Evolutionary conservation across 1,284 basidiomycete species (phyloP).

Genomic region (Ceratobasidium theobromae): DNA sequence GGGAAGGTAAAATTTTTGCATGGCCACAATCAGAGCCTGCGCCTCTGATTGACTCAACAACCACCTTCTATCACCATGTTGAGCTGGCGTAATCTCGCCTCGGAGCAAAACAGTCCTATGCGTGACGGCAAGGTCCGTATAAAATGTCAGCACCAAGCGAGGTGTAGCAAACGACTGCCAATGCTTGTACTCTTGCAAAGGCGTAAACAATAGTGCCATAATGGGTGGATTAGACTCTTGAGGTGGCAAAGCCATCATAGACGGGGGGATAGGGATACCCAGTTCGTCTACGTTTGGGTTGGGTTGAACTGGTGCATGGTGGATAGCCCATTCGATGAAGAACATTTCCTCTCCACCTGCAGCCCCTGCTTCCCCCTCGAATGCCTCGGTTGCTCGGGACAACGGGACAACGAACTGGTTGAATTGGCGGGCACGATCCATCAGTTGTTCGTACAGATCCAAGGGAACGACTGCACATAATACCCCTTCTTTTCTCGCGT

Average conservation of each 20-base stretch:
- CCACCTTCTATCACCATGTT: conserved; percentile 48
- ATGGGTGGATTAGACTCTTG: conserved; percentile 39
- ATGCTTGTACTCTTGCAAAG: conserved; percentile 92
- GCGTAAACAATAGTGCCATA: conserved; percentile 81
- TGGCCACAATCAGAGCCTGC: conserved; percentile 71
- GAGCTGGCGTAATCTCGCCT: conserved; percentile 81
- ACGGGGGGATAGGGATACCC: conserved; percentile 51
- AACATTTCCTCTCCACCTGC: conserved; percentile 77
- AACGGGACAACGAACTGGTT: conserved; percentile 80
- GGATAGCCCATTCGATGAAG: conserved; percentile 83
- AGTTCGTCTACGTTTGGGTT: conserved; percentile 48
- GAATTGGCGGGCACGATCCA: conserved; percentile 60
- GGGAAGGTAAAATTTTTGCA: conserved; percentile 85
- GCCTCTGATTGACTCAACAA: conserved; percentile 78
- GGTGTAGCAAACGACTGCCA: conserved; percentile 88
- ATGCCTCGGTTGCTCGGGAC: conserved; percentile 49
- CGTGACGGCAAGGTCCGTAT: conserved; percentile 81
- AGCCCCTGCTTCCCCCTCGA: conserved; percentile 43
- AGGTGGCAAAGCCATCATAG: conserved; percentile 45
- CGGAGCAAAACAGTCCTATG: conserved; percentile 87
- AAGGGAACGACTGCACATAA: conserved; percentile 79
- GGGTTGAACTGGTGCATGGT: conserved; percentile 54
- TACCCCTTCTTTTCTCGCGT: conserved; percentile 78
- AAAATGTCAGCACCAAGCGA: conserved; percentile 86
- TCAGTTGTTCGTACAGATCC: conserved; percentile 72